phyloP scores from a whole-genome alignment of 1,139 yeast genomes.

The Geotrichum aggregatum region DNA sequence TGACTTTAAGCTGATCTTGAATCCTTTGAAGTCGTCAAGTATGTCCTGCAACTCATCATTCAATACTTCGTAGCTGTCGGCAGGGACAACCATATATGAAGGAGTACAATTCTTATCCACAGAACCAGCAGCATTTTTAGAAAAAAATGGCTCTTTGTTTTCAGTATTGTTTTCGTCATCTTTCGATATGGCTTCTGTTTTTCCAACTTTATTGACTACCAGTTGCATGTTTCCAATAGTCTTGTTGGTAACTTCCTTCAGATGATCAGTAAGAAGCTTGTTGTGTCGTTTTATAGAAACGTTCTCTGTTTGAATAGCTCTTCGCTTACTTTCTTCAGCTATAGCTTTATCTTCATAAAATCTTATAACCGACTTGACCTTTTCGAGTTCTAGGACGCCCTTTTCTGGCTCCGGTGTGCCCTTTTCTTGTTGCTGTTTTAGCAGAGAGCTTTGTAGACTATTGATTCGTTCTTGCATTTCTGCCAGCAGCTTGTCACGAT shows the following conservation, averaged over 20 bases:
- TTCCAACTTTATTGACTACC: constrained; percentile 1
- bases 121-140: neutral
- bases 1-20: constrained; percentile 1
- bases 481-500: constrained; percentile 39
- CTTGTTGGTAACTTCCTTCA: constrained; percentile 36
- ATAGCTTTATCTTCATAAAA: constrained; percentile 46
- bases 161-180: neutral
- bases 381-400: constrained; percentile 32
- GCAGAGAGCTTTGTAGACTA: constrained; percentile 36
- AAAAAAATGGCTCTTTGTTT: neutral
- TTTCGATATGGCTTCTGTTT: neutral
- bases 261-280: constrained; percentile 35
- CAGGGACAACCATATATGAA: constrained; percentile 2
- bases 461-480: constrained; percentile 44
- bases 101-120: neutral
- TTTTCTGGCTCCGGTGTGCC: neutral
- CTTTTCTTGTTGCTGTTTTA: constrained; percentile 28
- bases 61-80: constrained; percentile 18
- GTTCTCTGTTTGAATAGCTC: constrained; percentile 37
- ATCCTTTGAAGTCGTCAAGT: constrained; percentile 13
- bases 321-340: constrained; percentile 38
- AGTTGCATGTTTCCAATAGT: constrained; percentile 24
- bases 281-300: constrained; percentile 35
- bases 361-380: constrained; percentile 38
- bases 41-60: constrained; percentile 16